phyloP scores from a whole-genome alignment of 495 filamentous ascomycete species.

The Amniculicola lignicola region DNA sequence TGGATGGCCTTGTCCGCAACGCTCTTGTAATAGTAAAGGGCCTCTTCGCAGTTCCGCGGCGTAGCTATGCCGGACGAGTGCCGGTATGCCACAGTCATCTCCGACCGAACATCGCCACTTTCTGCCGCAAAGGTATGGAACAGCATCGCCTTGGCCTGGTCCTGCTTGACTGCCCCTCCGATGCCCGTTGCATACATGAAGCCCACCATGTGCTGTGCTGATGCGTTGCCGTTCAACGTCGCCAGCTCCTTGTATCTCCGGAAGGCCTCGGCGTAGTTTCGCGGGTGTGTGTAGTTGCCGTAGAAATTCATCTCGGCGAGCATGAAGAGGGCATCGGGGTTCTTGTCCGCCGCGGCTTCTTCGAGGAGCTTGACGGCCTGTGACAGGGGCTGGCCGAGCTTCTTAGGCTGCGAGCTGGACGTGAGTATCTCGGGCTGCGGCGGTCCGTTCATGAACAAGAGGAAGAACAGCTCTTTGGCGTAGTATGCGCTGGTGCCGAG shows the following conservation, averaged over 20 bases:
- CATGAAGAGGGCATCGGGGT: slow-evolving; percentile 84
- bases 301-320: slow-evolving; percentile 96
- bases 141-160: slow-evolving; percentile 87
- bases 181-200: slow-evolving; percentile 96
- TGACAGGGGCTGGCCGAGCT: slow-evolving; percentile 36
- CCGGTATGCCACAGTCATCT: slow-evolving; percentile 92
- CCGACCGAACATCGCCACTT: slow-evolving; percentile 73
- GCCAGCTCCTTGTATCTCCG: slow-evolving; percentile 76
- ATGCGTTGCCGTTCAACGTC: slow-evolving; percentile 73
- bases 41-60: slow-evolving; percentile 79
- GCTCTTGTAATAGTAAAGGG: slow-evolving; percentile 82
- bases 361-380: slow-evolving; percentile 70
- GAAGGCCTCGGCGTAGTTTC: slow-evolving; percentile 80
- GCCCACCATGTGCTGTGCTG: slow-evolving; percentile 92
- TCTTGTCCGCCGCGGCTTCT: slow-evolving; percentile 67
- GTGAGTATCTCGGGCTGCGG: slow-evolving; percentile 36
- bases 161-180: slow-evolving; percentile 73
- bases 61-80: slow-evolving; percentile 83
- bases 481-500: slow-evolving; percentile 43
- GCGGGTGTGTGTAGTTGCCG: slow-evolving; percentile 87
- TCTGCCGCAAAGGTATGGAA: slow-evolving; percentile 95
- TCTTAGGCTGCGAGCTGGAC: slow-evolving; percentile 35
- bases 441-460: slow-evolving; percentile 48
- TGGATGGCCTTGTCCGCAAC: slow-evolving; percentile 91
- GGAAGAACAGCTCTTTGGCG: slow-evolving; percentile 45